Percentiles rank a stretch among this genome's conserved stretches.
These are phyloP conservation scores for Prunus fruticosa DNA, from an alignment of 306 rosid genomes.

Conservation along the genomic window DNA sequence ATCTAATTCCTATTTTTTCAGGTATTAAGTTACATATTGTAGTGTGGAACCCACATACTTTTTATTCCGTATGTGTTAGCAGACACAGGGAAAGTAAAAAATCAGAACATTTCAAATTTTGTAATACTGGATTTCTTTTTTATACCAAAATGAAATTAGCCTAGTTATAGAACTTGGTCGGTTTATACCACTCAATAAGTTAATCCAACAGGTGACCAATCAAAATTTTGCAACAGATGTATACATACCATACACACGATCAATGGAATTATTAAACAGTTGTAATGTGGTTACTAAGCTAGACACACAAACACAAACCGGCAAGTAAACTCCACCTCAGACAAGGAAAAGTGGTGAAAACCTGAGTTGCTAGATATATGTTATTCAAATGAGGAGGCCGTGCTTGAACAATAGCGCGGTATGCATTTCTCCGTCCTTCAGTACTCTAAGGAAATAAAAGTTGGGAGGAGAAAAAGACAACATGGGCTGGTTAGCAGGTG, in stretches of 20 bases:
- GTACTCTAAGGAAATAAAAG: constrained; percentile 51
- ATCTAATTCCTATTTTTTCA: too few species aligned
- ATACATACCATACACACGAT: not conserved
- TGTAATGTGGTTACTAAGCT: not conserved
- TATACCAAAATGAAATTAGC: not conserved
- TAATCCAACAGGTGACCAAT: not conserved
- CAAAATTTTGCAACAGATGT: constrained; percentile 1
- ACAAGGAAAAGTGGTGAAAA: constrained; percentile 21
- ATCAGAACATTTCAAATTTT: too few species aligned
- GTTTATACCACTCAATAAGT: not conserved
- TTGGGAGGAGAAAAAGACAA: not conserved
- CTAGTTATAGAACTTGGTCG: not conserved
- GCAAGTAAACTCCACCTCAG: not conserved
- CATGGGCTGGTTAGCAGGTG: constrained; percentile 13
- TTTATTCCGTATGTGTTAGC: too few species aligned
- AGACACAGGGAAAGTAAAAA: too few species aligned
- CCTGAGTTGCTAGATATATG: constrained; percentile 94
- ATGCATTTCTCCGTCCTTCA: constrained; percentile 85
- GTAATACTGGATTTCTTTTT: too few species aligned
- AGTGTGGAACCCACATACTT: too few species aligned
- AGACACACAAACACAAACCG: constrained; percentile 3
- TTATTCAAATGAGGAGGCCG: constrained; percentile 86
- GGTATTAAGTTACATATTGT: too few species aligned
- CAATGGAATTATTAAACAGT: not conserved
- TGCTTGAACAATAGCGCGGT: constrained; percentile 90